Evolutionary conservation across 352 stramenopile species (phyloP), one percentile per base, ranked within the genome.

Genomic region (Nothophytophthora sp.): DNA sequence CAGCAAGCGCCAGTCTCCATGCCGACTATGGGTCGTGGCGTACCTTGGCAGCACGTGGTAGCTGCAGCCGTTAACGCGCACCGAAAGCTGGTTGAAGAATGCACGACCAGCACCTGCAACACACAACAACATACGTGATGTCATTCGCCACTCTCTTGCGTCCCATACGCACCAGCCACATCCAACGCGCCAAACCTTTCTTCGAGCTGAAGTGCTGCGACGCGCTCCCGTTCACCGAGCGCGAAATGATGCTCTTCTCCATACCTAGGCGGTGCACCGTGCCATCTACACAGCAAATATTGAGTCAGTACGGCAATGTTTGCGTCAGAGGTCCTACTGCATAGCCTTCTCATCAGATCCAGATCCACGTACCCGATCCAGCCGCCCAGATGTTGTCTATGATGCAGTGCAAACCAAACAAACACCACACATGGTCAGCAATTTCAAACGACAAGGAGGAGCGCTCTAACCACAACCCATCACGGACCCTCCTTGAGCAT

Each of bases 21-120:
- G 19, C 27, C 27, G 27, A 30, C 6, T 11, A 6, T 11, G 6
- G 27, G 6, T 11, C 11, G 27, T 11, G 5, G 5, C 39, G 27
- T 66, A 70, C 58, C 73, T 72, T 47, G 86, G 86, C 23, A 95
- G 59, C 19, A 95, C 84, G 56, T 95, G 83, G 60, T 76, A 95
- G 51, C 65, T 93, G 66, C 83, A 95, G 19, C 81, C 83, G 55
- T 84, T 93, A 25, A 94, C 83, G 19, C 82, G 81, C 39, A 95
- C 83, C 4, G 86, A 95, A 22, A 95, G 54, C 55, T 95, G 85
- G 50, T 90, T 95, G 66, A 94, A 95, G 43, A 95, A 95, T 10
- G 77, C 72, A 11, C 85, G 73, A 20, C 68, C 77, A 4, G 70
- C 55, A 0, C 59, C 63, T 40, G 49, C 41, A 22, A 15, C 25